A percentile compares a stretch with the other conserved stretches of the same genome.
Evolutionary conservation across 208 protist genomes (phyloP).

Genomic region (Trypanosoma lewisi): DNA sequence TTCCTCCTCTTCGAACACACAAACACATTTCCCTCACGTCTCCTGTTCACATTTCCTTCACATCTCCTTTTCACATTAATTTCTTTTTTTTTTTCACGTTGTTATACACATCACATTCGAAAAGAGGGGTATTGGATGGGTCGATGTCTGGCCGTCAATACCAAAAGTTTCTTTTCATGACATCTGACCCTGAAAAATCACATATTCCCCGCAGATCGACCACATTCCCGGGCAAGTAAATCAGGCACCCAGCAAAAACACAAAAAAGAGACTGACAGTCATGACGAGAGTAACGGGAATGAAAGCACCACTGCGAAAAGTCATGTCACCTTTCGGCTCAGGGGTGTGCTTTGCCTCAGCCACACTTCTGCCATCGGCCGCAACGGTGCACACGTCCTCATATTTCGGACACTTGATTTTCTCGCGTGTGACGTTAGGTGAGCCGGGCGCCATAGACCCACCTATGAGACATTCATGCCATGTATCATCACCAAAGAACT

Average conservation of each 20-base stretch:
- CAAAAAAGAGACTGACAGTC: background rate
- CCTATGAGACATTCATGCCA: background rate
- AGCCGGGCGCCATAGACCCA: background rate
- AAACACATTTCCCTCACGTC: too few relatives aligned
- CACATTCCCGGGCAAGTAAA: too few relatives aligned
- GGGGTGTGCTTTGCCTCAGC: background rate
- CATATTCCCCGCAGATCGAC: too few relatives aligned
- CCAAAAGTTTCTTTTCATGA: background rate
- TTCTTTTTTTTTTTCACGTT: too few relatives aligned
- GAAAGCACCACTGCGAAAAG: background rate
- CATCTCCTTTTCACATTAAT: background rate
- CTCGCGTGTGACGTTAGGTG: background rate
- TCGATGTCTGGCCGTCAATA: too few relatives aligned
- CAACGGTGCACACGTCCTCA: background rate
- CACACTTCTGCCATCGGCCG: background rate
- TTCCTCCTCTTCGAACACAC: too few relatives aligned
- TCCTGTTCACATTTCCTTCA: too few relatives aligned
- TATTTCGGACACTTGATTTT: conserved; percentile 4
- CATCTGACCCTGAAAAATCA: background rate
- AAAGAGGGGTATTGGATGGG: too few relatives aligned
- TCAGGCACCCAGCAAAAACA: background rate
- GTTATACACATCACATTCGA: too few relatives aligned
- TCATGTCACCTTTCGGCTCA: background rate
- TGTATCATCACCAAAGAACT: background rate
- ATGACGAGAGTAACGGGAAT: background rate